A percentile compares a stretch with the other conserved stretches of the same genome.
phyloP scores from a whole-genome alignment of 225 moss, liverwort and hornwort species.

The Ulota crispa region DNA sequence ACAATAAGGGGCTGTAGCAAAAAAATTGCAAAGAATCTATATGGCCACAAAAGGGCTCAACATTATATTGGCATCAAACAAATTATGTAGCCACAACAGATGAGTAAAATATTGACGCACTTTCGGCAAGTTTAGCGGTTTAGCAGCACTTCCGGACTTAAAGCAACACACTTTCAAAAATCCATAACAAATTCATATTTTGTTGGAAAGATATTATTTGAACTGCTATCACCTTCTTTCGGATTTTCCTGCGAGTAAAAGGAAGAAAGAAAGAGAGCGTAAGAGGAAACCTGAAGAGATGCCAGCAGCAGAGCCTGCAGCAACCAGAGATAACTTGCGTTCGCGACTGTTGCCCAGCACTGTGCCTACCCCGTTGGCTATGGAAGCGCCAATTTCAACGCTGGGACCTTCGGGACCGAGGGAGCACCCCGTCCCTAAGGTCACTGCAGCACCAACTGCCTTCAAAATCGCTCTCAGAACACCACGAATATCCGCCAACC shows the following conservation, averaged over 20 bases:
- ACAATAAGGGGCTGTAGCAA: neutral
- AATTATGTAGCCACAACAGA: neutral
- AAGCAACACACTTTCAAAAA: neutral
- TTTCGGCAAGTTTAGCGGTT: neutral
- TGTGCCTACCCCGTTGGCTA: constrained; percentile 80
- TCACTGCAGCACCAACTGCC: constrained; percentile 77
- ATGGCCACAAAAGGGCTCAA: neutral
- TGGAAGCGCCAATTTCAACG: constrained; percentile 97
- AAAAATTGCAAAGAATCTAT: neutral
- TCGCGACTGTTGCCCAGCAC: constrained; percentile 77
- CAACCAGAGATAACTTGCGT: constrained; percentile 82
- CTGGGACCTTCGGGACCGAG: constrained; percentile 99
- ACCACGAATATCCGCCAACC: constrained; percentile 51
- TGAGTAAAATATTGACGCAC: neutral
- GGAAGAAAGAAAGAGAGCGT: neutral
- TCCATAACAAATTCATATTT: neutral
- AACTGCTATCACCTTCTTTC: neutral
- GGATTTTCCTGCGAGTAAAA: neutral
- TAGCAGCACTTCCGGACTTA: neutral
- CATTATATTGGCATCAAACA: neutral
- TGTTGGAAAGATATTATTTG: neutral
- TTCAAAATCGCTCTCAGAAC: constrained; percentile 68
- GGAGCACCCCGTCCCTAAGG: constrained; percentile 87
- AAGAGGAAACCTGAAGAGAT: constrained; percentile 79
- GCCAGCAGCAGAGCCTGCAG: constrained; percentile 96